Conservation (phyloP, 2,329 filamentous ascomycete genomes). For the Ramularia endophylla region DNA sequence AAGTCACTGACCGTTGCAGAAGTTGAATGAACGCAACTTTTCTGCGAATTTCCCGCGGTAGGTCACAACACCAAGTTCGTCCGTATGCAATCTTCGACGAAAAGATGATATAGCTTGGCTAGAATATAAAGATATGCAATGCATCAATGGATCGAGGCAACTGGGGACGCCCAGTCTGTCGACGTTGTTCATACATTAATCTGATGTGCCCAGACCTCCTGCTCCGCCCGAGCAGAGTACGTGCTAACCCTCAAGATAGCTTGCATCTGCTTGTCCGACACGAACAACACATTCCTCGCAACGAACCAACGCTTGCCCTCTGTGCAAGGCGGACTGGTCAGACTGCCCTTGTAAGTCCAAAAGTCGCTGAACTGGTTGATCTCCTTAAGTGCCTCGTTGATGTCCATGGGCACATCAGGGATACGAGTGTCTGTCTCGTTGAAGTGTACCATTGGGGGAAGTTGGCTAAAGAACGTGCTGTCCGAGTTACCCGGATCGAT, state of each 20-base stretch:
- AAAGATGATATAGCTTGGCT: too few species aligned
- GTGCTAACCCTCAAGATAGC: slow-evolving; percentile 41
- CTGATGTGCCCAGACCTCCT: slow-evolving; percentile 44
- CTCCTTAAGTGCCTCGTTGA: slow-evolving; percentile 31
- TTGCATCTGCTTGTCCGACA: slow-evolving; percentile 44
- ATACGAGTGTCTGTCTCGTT: slow-evolving; percentile 12
- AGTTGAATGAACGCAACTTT: too few species aligned
- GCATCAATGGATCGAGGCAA: too few species aligned
- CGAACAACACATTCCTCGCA: slow-evolving; percentile 37
- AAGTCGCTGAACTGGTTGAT: slow-evolving; percentile 40
- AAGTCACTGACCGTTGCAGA: too few species aligned
- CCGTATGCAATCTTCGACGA: too few species aligned
- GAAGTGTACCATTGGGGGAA: slow-evolving; percentile 29
- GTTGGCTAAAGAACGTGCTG: slow-evolving; percentile 38
- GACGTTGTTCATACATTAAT: slow-evolving; percentile 44
- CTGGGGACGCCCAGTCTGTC: too few species aligned
- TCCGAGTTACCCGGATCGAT: slow-evolving; percentile 39
- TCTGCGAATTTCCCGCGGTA: too few species aligned
- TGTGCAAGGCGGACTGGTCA: slow-evolving; percentile 44
- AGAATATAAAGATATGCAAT: too few species aligned
- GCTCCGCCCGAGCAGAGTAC: slow-evolving; percentile 40
- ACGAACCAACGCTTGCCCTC: slow-evolving; percentile 45
- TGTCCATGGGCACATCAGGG: slow-evolving; percentile 22
- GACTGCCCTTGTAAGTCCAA: slow-evolving; percentile 45
- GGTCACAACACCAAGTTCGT: too few species aligned